Evolutionary conservation across 495 filamentous ascomycete species (phyloP), one percentile per base, ranked within the genome.

Genomic region (Chaetomium fimeti): DNA sequence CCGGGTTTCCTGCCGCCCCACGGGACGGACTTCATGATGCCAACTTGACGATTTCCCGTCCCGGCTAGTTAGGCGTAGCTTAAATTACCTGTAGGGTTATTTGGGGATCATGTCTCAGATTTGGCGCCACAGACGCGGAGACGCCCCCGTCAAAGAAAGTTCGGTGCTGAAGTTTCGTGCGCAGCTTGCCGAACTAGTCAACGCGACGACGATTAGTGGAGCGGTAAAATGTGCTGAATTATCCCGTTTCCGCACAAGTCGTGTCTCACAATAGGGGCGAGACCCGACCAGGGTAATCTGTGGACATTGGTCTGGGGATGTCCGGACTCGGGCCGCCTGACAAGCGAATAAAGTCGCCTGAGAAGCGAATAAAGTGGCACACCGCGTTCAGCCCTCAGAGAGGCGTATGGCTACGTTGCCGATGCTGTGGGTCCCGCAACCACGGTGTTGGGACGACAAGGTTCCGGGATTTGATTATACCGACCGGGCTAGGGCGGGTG

Each of bases 291-390:
- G 42, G 42, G 6, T 53, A 36, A 61, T 22, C 49, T 60, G 59
- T 70, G 69, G 71, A 72, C 64, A 71, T 73, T 67, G 56, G 29
- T 27, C 71, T 73, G 72, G 72, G 72, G 72, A 74, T 74, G 72
- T 74, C 72, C 72, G 72, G 59, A 40, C 53, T 28, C 13, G 22
- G 58, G 57, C 32, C 45, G 51, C 52, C 32, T 66, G 59, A 38
- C 47, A 62, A 62, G 59, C 57, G 61, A 64, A 52, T 53, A 47
- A 68, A 60, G 61, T 54, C 40, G 45, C 59, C 32, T 66, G 59
- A 38, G 40, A 62, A 62, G 59, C 57, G 61, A 64, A 52, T 53
- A 47, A 68, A 60, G 61, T 54, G 47, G 45, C 59, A 38, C 43
- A 53, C 57, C 49, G 20, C 13, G 16, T 36, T 20, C 57, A 29